Conservation (phyloP, 1,284 basidiomycete genomes). For the Malassezia psittaci region DNA sequence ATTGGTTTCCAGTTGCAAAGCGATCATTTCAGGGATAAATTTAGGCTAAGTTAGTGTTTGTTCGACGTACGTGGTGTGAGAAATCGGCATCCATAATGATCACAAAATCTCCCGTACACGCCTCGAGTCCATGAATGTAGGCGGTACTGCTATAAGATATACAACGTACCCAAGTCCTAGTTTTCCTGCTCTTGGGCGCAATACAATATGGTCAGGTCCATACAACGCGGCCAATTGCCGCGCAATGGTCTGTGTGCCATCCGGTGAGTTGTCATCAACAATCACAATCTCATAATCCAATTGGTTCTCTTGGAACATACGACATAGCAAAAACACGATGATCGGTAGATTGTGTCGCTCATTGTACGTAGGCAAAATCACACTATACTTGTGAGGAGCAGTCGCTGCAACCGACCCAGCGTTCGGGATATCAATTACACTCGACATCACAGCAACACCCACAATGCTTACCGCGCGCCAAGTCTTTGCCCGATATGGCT, state of each 20-base stretch:
- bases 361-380: conserved; percentile 85
- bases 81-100: conserved; percentile 96
- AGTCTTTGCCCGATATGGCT: background rate
- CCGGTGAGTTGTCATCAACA: conserved; percentile 81
- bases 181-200: conserved; percentile 76
- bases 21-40: conserved; percentile 32
- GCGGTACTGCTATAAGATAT: conserved; percentile 58
- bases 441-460: background rate
- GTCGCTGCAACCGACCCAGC: background rate
- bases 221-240: conserved; percentile 64
- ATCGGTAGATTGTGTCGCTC: conserved; percentile 82
- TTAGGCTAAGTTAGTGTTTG: conserved; percentile 19
- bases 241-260: conserved; percentile 80
- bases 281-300: conserved; percentile 71
- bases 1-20: conserved; percentile 19
- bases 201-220: conserved; percentile 70
- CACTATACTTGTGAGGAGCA: conserved; percentile 41
- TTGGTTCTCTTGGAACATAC: conserved; percentile 20
- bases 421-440: conserved; percentile 9
- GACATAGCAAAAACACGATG: conserved; percentile 50
- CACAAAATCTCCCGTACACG: conserved; percentile 80
- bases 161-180: conserved; percentile 66
- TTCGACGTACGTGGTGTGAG: conserved; percentile 68
- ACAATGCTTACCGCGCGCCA: background rate
- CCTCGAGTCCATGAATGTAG: conserved; percentile 79